Percentiles rank a stretch among this genome's conserved stretches.
phyloP scores from a whole-genome alignment of 148 eudicot species.

The Rhododendron vialii region DNA sequence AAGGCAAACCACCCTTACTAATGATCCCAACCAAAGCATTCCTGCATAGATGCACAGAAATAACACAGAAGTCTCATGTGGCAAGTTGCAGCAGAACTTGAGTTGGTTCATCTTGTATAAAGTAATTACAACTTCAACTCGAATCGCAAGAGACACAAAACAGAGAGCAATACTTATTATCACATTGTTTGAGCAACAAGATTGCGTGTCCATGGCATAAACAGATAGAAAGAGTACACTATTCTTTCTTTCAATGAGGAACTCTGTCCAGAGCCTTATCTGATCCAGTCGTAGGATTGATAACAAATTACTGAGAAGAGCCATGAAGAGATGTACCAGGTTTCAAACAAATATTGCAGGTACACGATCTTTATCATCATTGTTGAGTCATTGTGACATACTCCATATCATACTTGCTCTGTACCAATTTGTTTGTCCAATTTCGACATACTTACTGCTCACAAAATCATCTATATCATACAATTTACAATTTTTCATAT shows the following conservation, averaged over 20 bases:
- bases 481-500: not conserved
- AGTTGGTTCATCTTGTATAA: not conserved
- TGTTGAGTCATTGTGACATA: not conserved
- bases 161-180: not conserved
- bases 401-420: not conserved
- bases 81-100: not conserved
- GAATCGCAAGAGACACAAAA: not conserved
- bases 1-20: conserved; percentile 69
- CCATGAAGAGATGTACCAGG: not conserved
- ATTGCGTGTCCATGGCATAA: not conserved
- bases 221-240: not conserved
- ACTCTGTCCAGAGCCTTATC: not conserved
- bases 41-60: conserved; percentile 40
- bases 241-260: not conserved
- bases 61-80: conserved; percentile 4
- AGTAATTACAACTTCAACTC: not conserved
- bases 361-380: not conserved
- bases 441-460: no score
- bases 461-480: no score
- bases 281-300: not conserved
- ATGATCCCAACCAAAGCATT: conserved; percentile 55
- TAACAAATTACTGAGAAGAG: not conserved
- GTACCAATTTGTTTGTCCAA: not conserved
- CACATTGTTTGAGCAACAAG: not conserved
- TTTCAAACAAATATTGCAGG: not conserved